Conservation (phyloP, 768 basidiomycete genomes). For the Agaricus blazei region DNA sequence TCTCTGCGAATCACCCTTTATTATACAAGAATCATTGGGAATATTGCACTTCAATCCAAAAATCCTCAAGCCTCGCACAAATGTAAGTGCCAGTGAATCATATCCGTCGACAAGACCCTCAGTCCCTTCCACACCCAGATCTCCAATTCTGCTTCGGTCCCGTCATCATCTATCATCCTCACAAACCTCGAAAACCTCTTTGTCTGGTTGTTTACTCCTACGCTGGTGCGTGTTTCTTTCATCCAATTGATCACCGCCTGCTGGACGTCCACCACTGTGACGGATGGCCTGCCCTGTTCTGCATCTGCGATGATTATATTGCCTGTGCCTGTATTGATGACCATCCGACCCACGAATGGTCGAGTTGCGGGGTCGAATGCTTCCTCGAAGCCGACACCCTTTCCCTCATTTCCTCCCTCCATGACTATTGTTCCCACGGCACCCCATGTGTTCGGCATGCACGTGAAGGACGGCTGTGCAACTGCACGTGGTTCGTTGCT, state of each 20-base stretch:
- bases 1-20: too few species aligned
- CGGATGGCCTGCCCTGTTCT: background rate
- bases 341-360: background rate
- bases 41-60: too few species aligned
- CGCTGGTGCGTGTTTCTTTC: background rate
- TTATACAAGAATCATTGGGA: too few species aligned
- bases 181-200: background rate
- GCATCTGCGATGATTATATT: background rate
- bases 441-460: background rate
- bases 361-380: slow-evolving; percentile 1
- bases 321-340: background rate
- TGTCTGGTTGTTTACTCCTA: background rate
- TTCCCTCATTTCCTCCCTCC: background rate
- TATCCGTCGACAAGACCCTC: background rate
- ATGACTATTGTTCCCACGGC: background rate
- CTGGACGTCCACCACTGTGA: slow-evolving; percentile 1
- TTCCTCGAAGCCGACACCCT: background rate
- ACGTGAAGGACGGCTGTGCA: slow-evolving; percentile 3
- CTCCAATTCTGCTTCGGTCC: background rate
- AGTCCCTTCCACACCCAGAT: slow-evolving; percentile 4
- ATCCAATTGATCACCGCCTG: background rate
- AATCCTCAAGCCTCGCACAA: background rate
- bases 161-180: background rate
- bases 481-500: background rate
- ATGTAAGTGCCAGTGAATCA: background rate